phyloP scores from a whole-genome alignment of 2,329 filamentous ascomycete species.

The Septoria linicola region DNA sequence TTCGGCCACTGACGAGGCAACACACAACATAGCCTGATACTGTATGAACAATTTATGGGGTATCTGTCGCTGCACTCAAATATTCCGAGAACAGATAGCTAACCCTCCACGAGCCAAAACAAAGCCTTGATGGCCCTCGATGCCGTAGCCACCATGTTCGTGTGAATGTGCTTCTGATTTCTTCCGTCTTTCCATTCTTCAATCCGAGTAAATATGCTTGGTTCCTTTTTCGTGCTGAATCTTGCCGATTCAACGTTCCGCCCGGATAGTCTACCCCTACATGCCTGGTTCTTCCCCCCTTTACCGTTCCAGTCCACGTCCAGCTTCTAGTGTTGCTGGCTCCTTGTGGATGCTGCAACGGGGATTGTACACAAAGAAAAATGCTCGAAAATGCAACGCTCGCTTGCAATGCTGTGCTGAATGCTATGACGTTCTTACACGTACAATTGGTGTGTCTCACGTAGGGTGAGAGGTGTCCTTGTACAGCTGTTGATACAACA shows the following conservation, averaged over 20 bases:
- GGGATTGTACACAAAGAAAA: conserved; percentile 30
- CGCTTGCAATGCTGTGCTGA: conserved; percentile 35
- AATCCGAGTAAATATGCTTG: conserved; percentile 14
- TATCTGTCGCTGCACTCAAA: conserved; percentile 2
- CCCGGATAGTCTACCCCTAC: conserved; percentile 20
- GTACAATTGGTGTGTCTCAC: conserved; percentile 14
- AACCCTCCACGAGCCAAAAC: background rate
- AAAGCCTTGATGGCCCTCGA: background rate
- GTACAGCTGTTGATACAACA: conserved; percentile 28
- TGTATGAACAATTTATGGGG: background rate
- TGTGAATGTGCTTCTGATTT: conserved; percentile 18
- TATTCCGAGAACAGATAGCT: background rate
- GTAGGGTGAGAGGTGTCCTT: conserved; percentile 11
- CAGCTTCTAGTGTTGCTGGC: conserved; percentile 14
- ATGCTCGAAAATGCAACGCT: conserved; percentile 35
- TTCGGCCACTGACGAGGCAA: no score
- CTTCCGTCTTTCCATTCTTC: conserved; percentile 9
- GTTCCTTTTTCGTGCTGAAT: conserved; percentile 10
- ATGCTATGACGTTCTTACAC: conserved; percentile 34
- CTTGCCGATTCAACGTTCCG: conserved; percentile 4
- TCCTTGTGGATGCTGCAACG: conserved; percentile 6
- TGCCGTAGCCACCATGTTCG: background rate
- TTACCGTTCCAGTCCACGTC: conserved; percentile 10
- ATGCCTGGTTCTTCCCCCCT: conserved; percentile 14
- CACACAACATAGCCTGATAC: no score